Percentiles rank a stretch among this genome's conserved stretches.
Conservation (phyloP, 2,329 filamentous ascomycete genomes). For the Curvularia lunata region DNA sequence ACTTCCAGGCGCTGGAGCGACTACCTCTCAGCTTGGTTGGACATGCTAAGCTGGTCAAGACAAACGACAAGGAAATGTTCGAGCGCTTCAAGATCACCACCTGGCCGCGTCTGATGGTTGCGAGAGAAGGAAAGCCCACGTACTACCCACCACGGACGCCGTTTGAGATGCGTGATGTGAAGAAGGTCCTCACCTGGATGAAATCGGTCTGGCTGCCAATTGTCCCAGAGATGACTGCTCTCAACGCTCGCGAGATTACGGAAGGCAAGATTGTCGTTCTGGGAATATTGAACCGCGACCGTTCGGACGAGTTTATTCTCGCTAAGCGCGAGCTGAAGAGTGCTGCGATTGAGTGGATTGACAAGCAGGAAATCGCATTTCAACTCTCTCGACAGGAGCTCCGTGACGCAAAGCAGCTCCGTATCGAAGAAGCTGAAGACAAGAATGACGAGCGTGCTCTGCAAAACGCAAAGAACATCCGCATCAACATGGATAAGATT, state of each 20-base stretch:
- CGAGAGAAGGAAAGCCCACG: slow-evolving; percentile 83
- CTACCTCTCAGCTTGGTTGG: slow-evolving; percentile 88
- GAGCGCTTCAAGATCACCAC: slow-evolving; percentile 93
- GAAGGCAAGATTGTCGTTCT: slow-evolving; percentile 93
- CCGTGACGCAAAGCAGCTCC: slow-evolving; percentile 90
- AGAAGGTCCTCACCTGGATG: slow-evolving; percentile 88
- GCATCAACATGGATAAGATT: slow-evolving; percentile 87
- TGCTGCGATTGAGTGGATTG: slow-evolving; percentile 96
- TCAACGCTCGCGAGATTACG: slow-evolving; percentile 95
- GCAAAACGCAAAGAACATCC: slow-evolving; percentile 85
- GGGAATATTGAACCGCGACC: slow-evolving; percentile 80
- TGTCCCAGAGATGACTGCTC: slow-evolving; percentile 88
- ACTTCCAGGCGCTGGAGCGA: slow-evolving; percentile 86
- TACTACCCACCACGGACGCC: slow-evolving; percentile 90
- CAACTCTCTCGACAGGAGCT: slow-evolving; percentile 92
- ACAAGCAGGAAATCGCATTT: slow-evolving; percentile 90
- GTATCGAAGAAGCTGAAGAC: slow-evolving; percentile 95
- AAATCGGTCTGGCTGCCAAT: slow-evolving; percentile 94
- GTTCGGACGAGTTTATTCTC: slow-evolving; percentile 76
- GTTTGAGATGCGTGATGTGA: slow-evolving; percentile 88
- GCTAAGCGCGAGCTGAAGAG: slow-evolving; percentile 92
- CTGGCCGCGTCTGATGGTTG: slow-evolving; percentile 91
- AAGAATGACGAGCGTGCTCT: slow-evolving; percentile 87
- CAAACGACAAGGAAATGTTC: slow-evolving; percentile 75
- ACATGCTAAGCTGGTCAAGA: slow-evolving; percentile 91